These are phyloP conservation scores for Arthrobotrys pseudoclavata DNA, from an alignment of 2,329 filamentous ascomycete species.

Conservation along the genomic window DNA sequence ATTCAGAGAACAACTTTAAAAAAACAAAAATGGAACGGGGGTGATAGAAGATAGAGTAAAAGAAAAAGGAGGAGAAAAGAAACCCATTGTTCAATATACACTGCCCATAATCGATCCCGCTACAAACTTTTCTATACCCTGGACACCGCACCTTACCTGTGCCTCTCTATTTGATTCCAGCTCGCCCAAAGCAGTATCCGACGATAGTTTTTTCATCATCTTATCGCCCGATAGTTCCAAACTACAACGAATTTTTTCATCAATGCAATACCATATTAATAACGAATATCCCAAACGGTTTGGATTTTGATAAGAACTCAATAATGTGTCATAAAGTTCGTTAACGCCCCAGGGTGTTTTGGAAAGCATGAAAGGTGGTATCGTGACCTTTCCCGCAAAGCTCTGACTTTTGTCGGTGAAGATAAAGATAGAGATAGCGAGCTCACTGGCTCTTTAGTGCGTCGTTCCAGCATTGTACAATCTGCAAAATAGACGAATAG, in stretches of 20 bases:
- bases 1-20: slow-evolving; percentile 8
- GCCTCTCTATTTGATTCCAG: slow-evolving; percentile 13
- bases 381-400: background rate
- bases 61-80: background rate
- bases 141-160: slow-evolving; percentile 24
- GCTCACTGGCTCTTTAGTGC: slow-evolving; percentile 32
- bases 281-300: slow-evolving; percentile 24
- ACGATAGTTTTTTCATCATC: background rate
- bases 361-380: slow-evolving; percentile 2
- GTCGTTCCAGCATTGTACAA: slow-evolving; percentile 45
- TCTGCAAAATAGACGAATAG: background rate
- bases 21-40: background rate
- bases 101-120: slow-evolving; percentile 12
- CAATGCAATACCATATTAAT: slow-evolving; percentile 30
- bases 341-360: slow-evolving; percentile 16
- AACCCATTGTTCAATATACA: slow-evolving; percentile 22
- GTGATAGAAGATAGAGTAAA: background rate
- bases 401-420: slow-evolving; percentile 1
- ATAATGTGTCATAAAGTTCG: slow-evolving; percentile 14
- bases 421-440: background rate
- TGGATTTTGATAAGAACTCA: slow-evolving; percentile 26
- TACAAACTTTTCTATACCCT: slow-evolving; percentile 31
- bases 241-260: slow-evolving; percentile 16
- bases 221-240: background rate
- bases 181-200: background rate